A percentile compares a stretch with the other conserved stretches of the same genome.
Evolutionary conservation across 148 eudicot species (phyloP).

Genomic region (Oxyria digyna): DNA sequence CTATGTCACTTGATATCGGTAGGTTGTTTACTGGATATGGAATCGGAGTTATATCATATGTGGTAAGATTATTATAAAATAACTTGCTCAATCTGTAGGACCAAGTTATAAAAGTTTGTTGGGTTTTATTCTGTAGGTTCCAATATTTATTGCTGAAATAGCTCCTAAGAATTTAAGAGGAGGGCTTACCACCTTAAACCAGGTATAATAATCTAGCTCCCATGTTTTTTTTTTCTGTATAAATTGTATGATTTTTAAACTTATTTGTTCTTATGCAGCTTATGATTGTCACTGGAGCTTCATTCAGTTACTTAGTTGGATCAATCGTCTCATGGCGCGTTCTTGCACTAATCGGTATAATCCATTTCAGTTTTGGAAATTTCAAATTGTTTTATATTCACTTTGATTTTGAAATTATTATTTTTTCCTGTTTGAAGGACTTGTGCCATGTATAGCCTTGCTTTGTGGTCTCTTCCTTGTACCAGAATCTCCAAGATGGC

Average conservation of each 20-base stretch:
- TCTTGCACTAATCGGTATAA: conserved; percentile 58
- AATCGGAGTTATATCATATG: conserved; percentile 62
- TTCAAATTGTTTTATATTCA: background rate
- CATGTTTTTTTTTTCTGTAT: background rate
- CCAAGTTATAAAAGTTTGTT: background rate
- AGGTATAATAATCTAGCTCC: conserved; percentile 26
- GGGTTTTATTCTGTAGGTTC: conserved; percentile 30
- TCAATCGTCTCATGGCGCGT: conserved; percentile 55
- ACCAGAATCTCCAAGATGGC: conserved; percentile 97
- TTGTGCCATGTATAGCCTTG: conserved; percentile 47
- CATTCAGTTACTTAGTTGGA: conserved; percentile 44
- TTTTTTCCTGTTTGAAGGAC: conserved; percentile 25
- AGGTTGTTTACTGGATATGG: conserved; percentile 71
- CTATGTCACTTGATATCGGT: conserved; percentile 56
- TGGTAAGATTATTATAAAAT: conserved; percentile 29
- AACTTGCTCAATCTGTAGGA: background rate
- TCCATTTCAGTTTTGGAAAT: background rate
- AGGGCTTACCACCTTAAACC: conserved; percentile 67
- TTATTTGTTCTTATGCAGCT: conserved; percentile 34
- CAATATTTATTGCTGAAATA: conserved; percentile 69
- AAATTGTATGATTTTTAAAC: background rate
- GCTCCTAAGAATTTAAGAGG: conserved; percentile 76
- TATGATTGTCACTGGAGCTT: conserved; percentile 63
- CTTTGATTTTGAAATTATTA: background rate
- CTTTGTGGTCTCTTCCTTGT: conserved; percentile 61